A percentile compares a stretch with the other conserved stretches of the same genome.
Conservation (phyloP, 768 basidiomycete genomes). For the Podaxis carcinomalis region DNA sequence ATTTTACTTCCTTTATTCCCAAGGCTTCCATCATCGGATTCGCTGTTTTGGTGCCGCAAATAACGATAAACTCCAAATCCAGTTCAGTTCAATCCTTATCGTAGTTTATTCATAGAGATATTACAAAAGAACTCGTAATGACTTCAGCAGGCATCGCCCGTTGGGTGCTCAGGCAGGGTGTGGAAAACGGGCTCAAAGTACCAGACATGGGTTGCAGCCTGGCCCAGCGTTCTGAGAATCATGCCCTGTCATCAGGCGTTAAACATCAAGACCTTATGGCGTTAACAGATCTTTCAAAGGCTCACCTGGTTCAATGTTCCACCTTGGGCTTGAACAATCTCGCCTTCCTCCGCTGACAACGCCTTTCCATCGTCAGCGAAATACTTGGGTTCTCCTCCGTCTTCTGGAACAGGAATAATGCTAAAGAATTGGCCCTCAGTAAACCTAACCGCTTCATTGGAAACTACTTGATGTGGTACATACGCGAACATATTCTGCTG, state of each 20-base stretch:
- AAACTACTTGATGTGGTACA: neutral
- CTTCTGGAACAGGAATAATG: neutral
- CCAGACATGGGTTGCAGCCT: neutral
- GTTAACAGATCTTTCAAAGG: too few relatives aligned
- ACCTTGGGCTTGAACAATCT: neutral
- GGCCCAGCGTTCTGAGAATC: neutral
- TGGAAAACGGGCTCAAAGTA: neutral
- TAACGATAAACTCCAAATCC: too few relatives aligned
- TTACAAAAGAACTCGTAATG: too few relatives aligned
- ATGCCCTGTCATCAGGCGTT: neutral
- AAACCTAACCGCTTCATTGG: neutral
- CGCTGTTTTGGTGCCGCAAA: too few relatives aligned
- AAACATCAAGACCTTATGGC: neutral
- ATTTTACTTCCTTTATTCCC: too few relatives aligned
- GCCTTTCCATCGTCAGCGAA: neutral
- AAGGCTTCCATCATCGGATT: too few relatives aligned
- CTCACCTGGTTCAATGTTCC: neutral
- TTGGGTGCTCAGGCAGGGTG: neutral
- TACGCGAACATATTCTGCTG: neutral
- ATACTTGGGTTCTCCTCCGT: neutral
- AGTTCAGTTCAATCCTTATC: too few relatives aligned
- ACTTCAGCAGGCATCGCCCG: neutral
- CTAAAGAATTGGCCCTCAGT: neutral
- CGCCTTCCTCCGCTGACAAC: neutral
- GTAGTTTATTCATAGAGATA: too few relatives aligned